Evolutionary conservation across 225 moss, liverwort and hornwort species (phyloP).

Genomic region (Marchantia polymorpha): DNA sequence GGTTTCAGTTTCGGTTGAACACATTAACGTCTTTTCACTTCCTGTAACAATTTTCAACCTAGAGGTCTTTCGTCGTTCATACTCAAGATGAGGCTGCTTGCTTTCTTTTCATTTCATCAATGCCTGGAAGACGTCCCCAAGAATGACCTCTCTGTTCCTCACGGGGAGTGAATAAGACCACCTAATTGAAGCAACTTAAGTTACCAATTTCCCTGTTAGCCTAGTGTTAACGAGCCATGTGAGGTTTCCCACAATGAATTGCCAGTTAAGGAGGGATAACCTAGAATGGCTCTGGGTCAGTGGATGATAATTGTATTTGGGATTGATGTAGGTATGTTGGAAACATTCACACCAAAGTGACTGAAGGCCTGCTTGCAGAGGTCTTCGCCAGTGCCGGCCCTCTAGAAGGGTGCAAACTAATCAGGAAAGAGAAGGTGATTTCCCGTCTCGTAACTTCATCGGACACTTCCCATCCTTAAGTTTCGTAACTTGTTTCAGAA

Average conservation of each 20-base stretch:
- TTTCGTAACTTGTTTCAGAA: too few species aligned
- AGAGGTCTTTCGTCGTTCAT: slow-evolving; percentile 18
- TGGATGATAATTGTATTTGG: slow-evolving; percentile 8
- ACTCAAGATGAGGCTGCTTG: slow-evolving; percentile 13
- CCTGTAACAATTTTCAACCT: slow-evolving; percentile 16
- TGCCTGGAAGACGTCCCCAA: slow-evolving; percentile 10
- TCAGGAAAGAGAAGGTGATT: slow-evolving; percentile 89
- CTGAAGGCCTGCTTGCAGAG: slow-evolving; percentile 89
- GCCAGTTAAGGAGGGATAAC: neutral
- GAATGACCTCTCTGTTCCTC: neutral
- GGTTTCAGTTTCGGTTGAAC: slow-evolving; percentile 25
- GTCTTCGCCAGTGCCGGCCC: slow-evolving; percentile 90
- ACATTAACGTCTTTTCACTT: slow-evolving; percentile 22
- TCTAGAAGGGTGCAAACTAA: slow-evolving; percentile 95
- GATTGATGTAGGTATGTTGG: slow-evolving; percentile 78
- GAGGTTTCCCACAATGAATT: neutral
- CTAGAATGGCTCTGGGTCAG: neutral
- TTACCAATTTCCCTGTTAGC: neutral
- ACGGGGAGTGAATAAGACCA: slow-evolving; percentile 13
- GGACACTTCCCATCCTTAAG: neutral
- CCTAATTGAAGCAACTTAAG: slow-evolving; percentile 2
- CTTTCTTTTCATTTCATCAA: slow-evolving; percentile 14
- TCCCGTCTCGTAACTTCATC: neutral
- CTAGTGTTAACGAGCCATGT: neutral
- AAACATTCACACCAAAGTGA: slow-evolving; percentile 93